Percentiles rank a stretch among this genome's conserved stretches.
These are phyloP conservation scores for Alternaria metachromatica DNA, from an alignment of 2,329 filamentous ascomycete genomes.

Conservation along the genomic window DNA sequence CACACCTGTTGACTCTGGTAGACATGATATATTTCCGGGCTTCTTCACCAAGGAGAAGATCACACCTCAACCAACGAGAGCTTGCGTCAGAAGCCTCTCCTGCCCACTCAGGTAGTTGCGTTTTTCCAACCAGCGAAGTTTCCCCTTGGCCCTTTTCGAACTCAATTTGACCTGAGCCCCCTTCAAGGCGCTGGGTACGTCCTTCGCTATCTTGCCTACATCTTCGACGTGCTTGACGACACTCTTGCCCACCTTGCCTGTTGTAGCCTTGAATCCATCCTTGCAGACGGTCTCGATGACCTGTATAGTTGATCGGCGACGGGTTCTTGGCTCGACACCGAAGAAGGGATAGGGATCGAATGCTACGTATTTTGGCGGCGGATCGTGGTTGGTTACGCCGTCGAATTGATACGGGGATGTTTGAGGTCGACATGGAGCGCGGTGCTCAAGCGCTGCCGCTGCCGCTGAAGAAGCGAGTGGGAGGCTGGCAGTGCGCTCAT, in stretches of 20 bases:
- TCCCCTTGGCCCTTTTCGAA: not conserved
- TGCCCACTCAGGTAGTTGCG: not conserved
- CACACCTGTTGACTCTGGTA: not conserved
- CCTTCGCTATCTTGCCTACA: not conserved
- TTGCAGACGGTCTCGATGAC: not conserved
- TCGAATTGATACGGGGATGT: not conserved
- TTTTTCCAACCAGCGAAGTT: slow-evolving; percentile 5
- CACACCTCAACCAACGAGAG: not conserved
- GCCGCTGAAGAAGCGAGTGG: not conserved
- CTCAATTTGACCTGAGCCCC: slow-evolving; percentile 1
- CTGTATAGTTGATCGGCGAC: not conserved
- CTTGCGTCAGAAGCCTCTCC: not conserved
- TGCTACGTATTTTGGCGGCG: slow-evolving; percentile 3
- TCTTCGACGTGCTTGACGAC: slow-evolving; percentile 1
- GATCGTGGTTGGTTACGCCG: not conserved
- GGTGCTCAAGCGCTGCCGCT: not conserved
- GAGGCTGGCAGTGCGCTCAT: not conserved
- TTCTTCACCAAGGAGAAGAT: not conserved
- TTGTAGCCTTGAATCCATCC: not conserved
- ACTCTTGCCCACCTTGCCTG: slow-evolving; percentile 1
- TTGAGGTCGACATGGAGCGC: not conserved
- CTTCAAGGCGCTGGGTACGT: not conserved
- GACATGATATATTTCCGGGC: not conserved
- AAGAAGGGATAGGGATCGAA: slow-evolving; percentile 6
- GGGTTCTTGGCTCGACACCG: not conserved